Percentiles rank a stretch among this genome's conserved stretches.
phyloP scores from a whole-genome alignment of 352 stramenopile genomes.

The Globisporangium paddicum region DNA sequence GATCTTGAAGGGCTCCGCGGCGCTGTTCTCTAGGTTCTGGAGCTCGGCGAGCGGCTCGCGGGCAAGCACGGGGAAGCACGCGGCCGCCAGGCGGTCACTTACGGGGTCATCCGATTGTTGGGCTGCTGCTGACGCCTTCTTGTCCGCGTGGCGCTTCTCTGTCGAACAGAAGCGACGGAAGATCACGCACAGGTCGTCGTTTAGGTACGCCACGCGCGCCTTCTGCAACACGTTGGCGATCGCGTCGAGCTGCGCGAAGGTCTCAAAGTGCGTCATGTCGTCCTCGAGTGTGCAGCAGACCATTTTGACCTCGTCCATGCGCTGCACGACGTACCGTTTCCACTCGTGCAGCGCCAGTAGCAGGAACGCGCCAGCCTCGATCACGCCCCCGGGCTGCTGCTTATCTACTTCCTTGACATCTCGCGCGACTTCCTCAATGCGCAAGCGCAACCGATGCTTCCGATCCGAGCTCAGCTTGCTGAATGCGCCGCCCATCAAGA shows the following conservation, averaged over 20 bases:
- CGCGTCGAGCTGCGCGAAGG: slow-evolving; percentile 45
- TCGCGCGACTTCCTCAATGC: slow-evolving; percentile 26
- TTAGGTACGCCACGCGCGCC: slow-evolving; percentile 30
- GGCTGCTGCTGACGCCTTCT: slow-evolving; percentile 7
- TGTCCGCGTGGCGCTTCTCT: slow-evolving; percentile 16
- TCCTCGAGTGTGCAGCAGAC: slow-evolving; percentile 53
- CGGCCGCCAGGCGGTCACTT: slow-evolving; percentile 57
- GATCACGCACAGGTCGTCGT: slow-evolving; percentile 56
- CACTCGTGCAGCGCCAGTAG: slow-evolving; percentile 61
- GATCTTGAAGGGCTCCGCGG: slow-evolving; percentile 35
- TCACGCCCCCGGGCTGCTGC: slow-evolving; percentile 12
- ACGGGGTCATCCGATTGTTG: slow-evolving; percentile 38
- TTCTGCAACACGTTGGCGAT: slow-evolving; percentile 54
- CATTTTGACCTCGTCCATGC: slow-evolving; percentile 63
- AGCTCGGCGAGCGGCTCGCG: slow-evolving; percentile 42
- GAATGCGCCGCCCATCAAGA: slow-evolving; percentile 50
- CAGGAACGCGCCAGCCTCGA: slow-evolving; percentile 51
- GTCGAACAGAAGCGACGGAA: slow-evolving; percentile 61
- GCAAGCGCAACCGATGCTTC: slow-evolving; percentile 30
- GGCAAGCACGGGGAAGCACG: slow-evolving; percentile 50
- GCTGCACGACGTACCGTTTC: slow-evolving; percentile 61
- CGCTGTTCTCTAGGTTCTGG: slow-evolving; percentile 28
- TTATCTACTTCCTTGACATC: background rate
- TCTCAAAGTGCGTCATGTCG: slow-evolving; percentile 48
- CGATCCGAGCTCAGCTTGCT: slow-evolving; percentile 41